Conservation (phyloP, 305 asterid species). For the Petunia hybrid region DNA sequence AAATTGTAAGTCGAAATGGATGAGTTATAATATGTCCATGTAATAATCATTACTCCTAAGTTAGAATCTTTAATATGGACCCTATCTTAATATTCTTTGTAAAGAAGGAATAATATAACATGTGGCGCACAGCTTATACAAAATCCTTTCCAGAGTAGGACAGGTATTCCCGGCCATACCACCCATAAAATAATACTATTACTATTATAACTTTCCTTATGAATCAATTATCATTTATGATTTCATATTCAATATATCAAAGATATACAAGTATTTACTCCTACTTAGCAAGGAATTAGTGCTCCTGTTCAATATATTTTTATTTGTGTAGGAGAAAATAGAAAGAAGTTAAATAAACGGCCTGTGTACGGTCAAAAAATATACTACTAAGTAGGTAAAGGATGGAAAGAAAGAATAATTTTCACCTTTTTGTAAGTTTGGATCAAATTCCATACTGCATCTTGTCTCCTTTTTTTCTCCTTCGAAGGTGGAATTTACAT, state of each 20-base stretch:
- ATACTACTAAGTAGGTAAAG: too few species aligned
- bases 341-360: too few species aligned
- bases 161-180: neutral
- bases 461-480: too few species aligned
- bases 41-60: conserved; percentile 7
- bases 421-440: too few species aligned
- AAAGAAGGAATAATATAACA: conserved; percentile 22
- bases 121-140: conserved; percentile 28
- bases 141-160: conserved; percentile 15
- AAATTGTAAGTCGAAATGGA: neutral
- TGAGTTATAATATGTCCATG: conserved; percentile 5
- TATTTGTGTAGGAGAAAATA: too few species aligned
- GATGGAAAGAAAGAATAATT: too few species aligned
- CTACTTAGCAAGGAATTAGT: neutral
- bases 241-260: too few species aligned
- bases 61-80: conserved; percentile 22
- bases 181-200: neutral
- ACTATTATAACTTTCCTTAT: neutral
- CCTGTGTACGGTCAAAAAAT: too few species aligned
- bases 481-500: too few species aligned
- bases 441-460: too few species aligned
- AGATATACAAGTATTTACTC: neutral
- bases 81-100: conserved; percentile 9
- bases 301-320: too few species aligned
- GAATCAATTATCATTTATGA: neutral